Evolutionary conservation across 345 rosid genomes (phyloP).

Genomic region (Euphorbia pulcherrima): DNA sequence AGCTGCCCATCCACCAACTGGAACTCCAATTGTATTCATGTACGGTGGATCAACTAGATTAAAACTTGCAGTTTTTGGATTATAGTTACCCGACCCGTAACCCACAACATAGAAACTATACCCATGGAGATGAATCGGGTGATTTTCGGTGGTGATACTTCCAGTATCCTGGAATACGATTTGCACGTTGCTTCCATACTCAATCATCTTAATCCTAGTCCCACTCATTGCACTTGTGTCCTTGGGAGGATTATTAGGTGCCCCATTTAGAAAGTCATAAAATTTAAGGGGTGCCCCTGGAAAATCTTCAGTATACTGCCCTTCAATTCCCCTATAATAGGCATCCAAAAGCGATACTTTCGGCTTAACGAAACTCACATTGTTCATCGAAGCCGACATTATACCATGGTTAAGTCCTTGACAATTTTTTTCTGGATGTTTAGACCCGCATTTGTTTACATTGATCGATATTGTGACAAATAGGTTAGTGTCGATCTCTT

Average conservation of each 20-base stretch:
- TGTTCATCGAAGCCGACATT: slow-evolving; percentile 84
- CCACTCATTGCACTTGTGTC: slow-evolving; percentile 65
- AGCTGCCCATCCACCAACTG: slow-evolving; percentile 91
- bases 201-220: slow-evolving; percentile 57
- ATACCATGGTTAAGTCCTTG: slow-evolving; percentile 48
- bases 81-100: slow-evolving; percentile 60
- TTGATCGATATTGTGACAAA: slow-evolving; percentile 65
- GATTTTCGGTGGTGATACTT: slow-evolving; percentile 69
- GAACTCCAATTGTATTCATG: slow-evolving; percentile 84
- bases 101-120: slow-evolving; percentile 79
- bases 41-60: slow-evolving; percentile 78
- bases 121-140: slow-evolving; percentile 89
- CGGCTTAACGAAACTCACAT: slow-evolving; percentile 64
- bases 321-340: slow-evolving; percentile 54
- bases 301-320: slow-evolving; percentile 62
- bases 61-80: slow-evolving; percentile 43
- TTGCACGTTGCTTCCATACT: slow-evolving; percentile 65
- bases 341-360: slow-evolving; percentile 63
- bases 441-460: slow-evolving; percentile 60
- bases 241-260: slow-evolving; percentile 62
- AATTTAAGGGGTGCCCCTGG: slow-evolving; percentile 57
- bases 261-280: slow-evolving; percentile 78
- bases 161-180: slow-evolving; percentile 73
- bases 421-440: slow-evolving; percentile 49
- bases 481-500: slow-evolving; percentile 48